A percentile compares a stretch with the other conserved stretches of the same genome.
These are phyloP conservation scores for Colletotrichum siamense DNA, from an alignment of 2,329 filamentous ascomycete genomes.

Conservation along the genomic window DNA sequence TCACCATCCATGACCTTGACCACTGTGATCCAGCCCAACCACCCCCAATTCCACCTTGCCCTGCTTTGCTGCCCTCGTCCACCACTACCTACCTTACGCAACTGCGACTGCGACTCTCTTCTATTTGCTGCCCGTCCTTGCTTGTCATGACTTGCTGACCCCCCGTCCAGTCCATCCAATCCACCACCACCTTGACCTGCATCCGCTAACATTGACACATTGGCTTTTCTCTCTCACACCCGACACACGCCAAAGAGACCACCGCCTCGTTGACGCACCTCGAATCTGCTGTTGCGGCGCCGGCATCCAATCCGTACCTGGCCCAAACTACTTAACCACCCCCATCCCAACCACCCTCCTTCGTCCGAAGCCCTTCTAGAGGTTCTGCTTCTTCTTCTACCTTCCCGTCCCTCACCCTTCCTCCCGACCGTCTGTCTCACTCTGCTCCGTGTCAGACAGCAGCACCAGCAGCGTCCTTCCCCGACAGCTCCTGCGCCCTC, in stretches of 20 bases:
- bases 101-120: not conserved
- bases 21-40: conserved; percentile 15
- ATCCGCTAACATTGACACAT: not conserved
- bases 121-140: not conserved
- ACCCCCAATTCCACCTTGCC: not conserved
- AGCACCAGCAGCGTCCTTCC: not conserved
- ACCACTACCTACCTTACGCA: not conserved
- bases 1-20: conserved; percentile 9
- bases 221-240: not conserved
- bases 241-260: not conserved
- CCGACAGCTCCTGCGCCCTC: not conserved
- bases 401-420: not conserved
- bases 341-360: conserved; percentile 14
- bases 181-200: not conserved
- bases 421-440: not conserved
- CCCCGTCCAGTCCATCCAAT: not conserved
- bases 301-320: not conserved
- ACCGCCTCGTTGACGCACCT: not conserved
- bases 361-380: not conserved
- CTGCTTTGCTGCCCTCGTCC: not conserved
- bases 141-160: not conserved
- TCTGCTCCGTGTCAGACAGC: not conserved
- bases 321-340: conserved; percentile 8
- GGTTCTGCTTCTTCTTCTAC: not conserved
- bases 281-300: not conserved